Evolutionary conservation across 345 rosid genomes (phyloP), one percentile per base, ranked within the genome.

Genomic region (Lumnitzera racemosa): DNA sequence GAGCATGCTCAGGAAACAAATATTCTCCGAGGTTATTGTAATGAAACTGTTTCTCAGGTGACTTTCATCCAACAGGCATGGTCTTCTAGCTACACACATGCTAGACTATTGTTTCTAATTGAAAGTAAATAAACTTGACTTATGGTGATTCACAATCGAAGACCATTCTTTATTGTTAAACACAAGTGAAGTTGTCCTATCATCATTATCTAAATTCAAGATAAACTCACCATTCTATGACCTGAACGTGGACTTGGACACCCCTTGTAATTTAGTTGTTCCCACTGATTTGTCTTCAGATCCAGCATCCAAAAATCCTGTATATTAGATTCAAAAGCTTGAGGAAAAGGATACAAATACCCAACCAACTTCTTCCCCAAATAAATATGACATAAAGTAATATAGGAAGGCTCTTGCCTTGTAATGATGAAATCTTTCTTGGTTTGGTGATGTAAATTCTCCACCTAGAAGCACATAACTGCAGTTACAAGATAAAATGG

Each of bases 261-360:
- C 24, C 97, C 98, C 72, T 89, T 92, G 70, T 78, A 73, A 77
- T 87, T 92, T 58, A 92, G 72, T 57, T 87, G 97, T 58, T 92
- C 98, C 96, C 96, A 89, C 52, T 89, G 95, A 76, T 92, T 92
- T 58, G 95, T 85, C 82, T 87, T 92, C 67, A 89, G 73, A 61
- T 92, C 98, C 71, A 85, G 72, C 82, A 89, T 76, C 98, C 98
- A 92, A 57, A 89, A 87, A 78, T 92, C 97, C 98, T 92, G 55
- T 29, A 17, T 17, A 14, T 56, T 41, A 58, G 62, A 36, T 47
- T 58, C 13, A 56, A 67, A 31, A n/a, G 23, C 47, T 12, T 16
- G 16, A 53, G 43, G 10, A 36, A 53, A 20, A 53, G 15, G 15
- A 7, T 23, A 6, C 29, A 10, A 14, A 23, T 24, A 53, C 13